Evolutionary conservation across 2,329 filamentous ascomycete genomes (phyloP).

Genomic region (Aureobasidium mangrovei): DNA sequence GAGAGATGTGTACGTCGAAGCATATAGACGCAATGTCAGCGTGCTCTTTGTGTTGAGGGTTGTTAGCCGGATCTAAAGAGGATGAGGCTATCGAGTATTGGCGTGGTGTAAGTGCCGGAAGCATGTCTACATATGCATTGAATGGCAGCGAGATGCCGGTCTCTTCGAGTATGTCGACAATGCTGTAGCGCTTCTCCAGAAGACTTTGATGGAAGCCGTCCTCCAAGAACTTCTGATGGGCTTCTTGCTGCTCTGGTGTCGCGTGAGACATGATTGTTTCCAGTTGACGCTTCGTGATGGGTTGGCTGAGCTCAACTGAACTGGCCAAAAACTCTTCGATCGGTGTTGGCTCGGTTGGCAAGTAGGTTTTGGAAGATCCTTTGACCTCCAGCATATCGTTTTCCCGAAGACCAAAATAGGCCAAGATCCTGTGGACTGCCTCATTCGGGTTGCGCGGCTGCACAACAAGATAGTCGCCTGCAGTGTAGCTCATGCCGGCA

Average conservation of each 20-base stretch:
- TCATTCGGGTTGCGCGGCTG: constrained; percentile 55
- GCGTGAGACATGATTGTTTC: neutral
- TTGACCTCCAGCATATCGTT: constrained; percentile 55
- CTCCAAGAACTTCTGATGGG: constrained; percentile 40
- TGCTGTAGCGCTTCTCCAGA: constrained; percentile 46
- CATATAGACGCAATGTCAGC: constrained; percentile 42
- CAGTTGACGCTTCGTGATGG: constrained; percentile 42
- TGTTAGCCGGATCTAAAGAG: constrained; percentile 10
- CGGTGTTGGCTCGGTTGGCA: neutral
- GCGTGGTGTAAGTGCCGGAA: constrained; percentile 20
- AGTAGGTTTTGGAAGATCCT: constrained; percentile 31
- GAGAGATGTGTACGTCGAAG: constrained; percentile 44
- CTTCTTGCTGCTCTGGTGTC: constrained; percentile 25
- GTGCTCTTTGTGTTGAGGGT: neutral
- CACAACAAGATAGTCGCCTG: constrained; percentile 64
- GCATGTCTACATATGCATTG: constrained; percentile 48
- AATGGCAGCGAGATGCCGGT: constrained; percentile 54
- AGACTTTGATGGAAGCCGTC: neutral
- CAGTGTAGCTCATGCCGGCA: constrained; percentile 50
- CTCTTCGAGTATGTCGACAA: constrained; percentile 59
- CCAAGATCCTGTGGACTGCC: constrained; percentile 54
- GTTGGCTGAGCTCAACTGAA: constrained; percentile 63
- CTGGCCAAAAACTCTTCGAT: constrained; percentile 53
- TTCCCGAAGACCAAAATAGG: constrained; percentile 56
- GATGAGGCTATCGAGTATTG: constrained; percentile 23